Conservation (phyloP, 768 basidiomycete genomes). For the Suillus sp. region DNA sequence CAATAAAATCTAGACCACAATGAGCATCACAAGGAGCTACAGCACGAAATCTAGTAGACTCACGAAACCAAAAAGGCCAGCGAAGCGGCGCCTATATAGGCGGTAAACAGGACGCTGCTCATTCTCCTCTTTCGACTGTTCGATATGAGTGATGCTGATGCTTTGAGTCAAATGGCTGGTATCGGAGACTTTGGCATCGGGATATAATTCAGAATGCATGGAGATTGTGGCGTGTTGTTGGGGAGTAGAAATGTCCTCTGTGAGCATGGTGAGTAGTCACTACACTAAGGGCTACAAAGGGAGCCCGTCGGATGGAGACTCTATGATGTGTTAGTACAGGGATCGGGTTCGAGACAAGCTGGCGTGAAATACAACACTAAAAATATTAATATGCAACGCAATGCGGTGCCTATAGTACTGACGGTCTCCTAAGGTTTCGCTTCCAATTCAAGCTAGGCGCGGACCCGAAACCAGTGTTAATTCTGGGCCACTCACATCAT, state of each 20-base stretch:
- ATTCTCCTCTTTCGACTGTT: not conserved
- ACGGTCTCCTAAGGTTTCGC: no score
- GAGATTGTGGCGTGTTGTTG: not conserved
- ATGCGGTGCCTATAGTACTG: no score
- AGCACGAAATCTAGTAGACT: constrained; percentile 20
- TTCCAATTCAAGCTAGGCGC: no score
- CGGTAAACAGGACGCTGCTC: constrained; percentile 41
- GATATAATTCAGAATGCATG: not conserved
- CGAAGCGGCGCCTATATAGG: constrained; percentile 70
- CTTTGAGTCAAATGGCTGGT: not conserved
- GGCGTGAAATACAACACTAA: no score
- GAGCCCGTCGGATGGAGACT: not conserved
- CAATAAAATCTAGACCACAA: constrained; percentile 51
- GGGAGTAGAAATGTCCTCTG: not conserved
- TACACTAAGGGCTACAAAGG: not conserved
- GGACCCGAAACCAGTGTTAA: no score
- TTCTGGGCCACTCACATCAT: no score
- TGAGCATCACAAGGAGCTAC: not conserved
- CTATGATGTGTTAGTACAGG: no score
- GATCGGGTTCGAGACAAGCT: no score
- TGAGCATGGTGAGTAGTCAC: not conserved
- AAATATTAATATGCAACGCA: no score
- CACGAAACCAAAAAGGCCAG: constrained; percentile 65
- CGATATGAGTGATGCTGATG: not conserved
- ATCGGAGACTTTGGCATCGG: not conserved